phyloP scores from a whole-genome alignment of 208 protist genomes.

The Leishmania gerbilli region DNA sequence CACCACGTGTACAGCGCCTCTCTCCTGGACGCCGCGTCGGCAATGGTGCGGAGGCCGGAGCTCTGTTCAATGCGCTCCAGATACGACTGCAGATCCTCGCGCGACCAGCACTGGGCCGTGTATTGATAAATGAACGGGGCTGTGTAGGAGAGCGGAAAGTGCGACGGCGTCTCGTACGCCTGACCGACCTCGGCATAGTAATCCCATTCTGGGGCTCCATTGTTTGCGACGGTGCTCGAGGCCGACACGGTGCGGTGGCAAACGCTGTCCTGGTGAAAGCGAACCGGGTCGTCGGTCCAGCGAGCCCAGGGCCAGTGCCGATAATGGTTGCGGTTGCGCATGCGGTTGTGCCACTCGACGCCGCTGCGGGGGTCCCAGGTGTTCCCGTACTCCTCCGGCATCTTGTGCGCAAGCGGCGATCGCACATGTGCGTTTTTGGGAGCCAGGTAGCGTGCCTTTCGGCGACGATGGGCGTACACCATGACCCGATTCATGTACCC shows the following conservation, averaged over 20 bases:
- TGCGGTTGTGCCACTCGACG: slow-evolving; percentile 80
- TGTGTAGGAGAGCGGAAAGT: slow-evolving; percentile 72
- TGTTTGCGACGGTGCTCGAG: slow-evolving; percentile 32
- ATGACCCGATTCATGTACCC: slow-evolving; percentile 85
- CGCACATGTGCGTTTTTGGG: slow-evolving; percentile 52
- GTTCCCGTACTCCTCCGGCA: slow-evolving; percentile 77
- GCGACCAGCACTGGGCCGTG: slow-evolving; percentile 60
- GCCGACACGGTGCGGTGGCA: slow-evolving; percentile 57
- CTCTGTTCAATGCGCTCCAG: slow-evolving; percentile 52
- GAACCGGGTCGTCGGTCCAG: slow-evolving; percentile 76
- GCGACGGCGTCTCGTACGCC: slow-evolving; percentile 62
- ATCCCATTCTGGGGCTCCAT: slow-evolving; percentile 73
- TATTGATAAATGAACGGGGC: slow-evolving; percentile 80
- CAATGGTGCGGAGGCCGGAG: slow-evolving; percentile 55
- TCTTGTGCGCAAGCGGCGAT: slow-evolving; percentile 69
- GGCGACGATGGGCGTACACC: slow-evolving; percentile 79
- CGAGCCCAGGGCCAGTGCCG: slow-evolving; percentile 78
- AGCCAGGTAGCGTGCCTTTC: slow-evolving; percentile 57
- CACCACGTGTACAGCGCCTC: slow-evolving; percentile 30
- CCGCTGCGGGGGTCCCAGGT: slow-evolving; percentile 73
- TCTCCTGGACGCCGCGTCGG: slow-evolving; percentile 30
- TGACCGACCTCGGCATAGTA: slow-evolving; percentile 77
- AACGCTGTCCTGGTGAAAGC: slow-evolving; percentile 51
- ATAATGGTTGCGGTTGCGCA: slow-evolving; percentile 67
- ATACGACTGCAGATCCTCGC: slow-evolving; percentile 40